Evolutionary conservation across 495 filamentous ascomycete genomes (phyloP).

Genomic region (Penicillium tannophilum): DNA sequence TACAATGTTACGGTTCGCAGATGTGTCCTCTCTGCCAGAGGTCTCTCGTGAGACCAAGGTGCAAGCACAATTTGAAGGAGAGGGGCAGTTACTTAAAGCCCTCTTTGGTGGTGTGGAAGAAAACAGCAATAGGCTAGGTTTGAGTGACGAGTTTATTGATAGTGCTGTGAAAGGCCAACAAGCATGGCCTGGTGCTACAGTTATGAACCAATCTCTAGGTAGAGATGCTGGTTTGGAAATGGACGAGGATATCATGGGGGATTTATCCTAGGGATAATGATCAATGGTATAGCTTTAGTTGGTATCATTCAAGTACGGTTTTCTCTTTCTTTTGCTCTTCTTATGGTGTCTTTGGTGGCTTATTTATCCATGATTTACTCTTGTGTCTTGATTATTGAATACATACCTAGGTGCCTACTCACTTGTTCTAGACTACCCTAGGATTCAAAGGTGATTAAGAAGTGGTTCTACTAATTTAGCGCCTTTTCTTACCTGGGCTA

Average conservation of each 20-base stretch:
- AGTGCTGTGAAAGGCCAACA: conserved; percentile 29
- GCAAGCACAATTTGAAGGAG: conserved; percentile 36
- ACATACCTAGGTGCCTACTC: too few relatives aligned
- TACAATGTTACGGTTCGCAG: conserved; percentile 41
- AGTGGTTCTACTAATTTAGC: too few relatives aligned
- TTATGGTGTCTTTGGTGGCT: too few relatives aligned
- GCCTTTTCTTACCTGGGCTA: too few relatives aligned
- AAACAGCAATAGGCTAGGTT: conserved; percentile 56
- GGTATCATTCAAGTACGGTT: too few relatives aligned
- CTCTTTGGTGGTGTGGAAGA: conserved; percentile 47
- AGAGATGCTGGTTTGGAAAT: conserved; percentile 46
- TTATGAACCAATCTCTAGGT: conserved; percentile 2
- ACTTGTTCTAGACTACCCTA: too few relatives aligned
- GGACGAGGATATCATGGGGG: conserved; percentile 72
- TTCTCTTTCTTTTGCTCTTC: too few relatives aligned
- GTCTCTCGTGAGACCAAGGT: conserved; percentile 48
- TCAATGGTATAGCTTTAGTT: too few relatives aligned
- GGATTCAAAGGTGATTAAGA: too few relatives aligned
- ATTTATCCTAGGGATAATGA: conserved; percentile 15
- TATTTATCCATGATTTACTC: too few relatives aligned
- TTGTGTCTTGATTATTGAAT: too few relatives aligned
- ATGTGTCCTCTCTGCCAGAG: conserved; percentile 12
- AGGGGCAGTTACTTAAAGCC: conserved; percentile 37
- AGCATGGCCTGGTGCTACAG: conserved; percentile 12
- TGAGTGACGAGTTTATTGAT: conserved; percentile 59